phyloP scores from a whole-genome alignment of 192 early-diverging fungal species.

The Chytriomyces sp. region DNA sequence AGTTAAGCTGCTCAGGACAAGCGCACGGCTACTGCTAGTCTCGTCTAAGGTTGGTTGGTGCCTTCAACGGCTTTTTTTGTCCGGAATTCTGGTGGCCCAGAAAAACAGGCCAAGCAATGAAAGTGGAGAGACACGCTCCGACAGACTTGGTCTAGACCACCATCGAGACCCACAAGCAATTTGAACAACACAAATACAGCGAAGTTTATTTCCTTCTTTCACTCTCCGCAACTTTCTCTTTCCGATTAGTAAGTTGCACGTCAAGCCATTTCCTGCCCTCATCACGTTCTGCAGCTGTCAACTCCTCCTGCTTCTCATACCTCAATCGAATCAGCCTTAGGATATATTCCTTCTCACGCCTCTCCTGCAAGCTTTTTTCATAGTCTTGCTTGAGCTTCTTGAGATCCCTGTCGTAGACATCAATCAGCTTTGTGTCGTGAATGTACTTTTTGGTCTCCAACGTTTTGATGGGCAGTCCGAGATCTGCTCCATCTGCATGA shows the following conservation, averaged over 20 bases:
- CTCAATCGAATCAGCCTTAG: conserved; percentile 46
- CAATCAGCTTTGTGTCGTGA: conserved; percentile 35
- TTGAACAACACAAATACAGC: neutral
- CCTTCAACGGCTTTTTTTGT: too few species aligned
- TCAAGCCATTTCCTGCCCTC: conserved; percentile 49
- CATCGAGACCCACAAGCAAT: conserved; percentile 1
- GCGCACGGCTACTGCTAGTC: too few species aligned
- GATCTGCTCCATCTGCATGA: conserved; percentile 51
- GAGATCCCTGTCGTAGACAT: conserved; percentile 40
- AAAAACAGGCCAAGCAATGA: too few species aligned
- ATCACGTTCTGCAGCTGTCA: conserved; percentile 30
- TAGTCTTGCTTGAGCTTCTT: conserved; percentile 50
- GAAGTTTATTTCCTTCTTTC: neutral
- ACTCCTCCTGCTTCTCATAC: conserved; percentile 42
- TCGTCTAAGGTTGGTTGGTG: too few species aligned
- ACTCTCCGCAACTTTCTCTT: too few species aligned
- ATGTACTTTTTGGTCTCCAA: conserved; percentile 50
- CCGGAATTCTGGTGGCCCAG: too few species aligned
- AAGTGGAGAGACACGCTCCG: neutral
- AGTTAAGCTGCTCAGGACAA: too few species aligned
- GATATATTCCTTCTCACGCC: conserved; percentile 45
- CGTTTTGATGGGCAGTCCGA: conserved; percentile 44
- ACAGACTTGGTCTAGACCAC: neutral
- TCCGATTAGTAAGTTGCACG: conserved; percentile 42
- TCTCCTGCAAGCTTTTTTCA: conserved; percentile 40